Percentiles rank a stretch among this genome's conserved stretches.
Evolutionary conservation across 768 basidiomycete species (phyloP).

Genomic region (Mycena latifolia): DNA sequence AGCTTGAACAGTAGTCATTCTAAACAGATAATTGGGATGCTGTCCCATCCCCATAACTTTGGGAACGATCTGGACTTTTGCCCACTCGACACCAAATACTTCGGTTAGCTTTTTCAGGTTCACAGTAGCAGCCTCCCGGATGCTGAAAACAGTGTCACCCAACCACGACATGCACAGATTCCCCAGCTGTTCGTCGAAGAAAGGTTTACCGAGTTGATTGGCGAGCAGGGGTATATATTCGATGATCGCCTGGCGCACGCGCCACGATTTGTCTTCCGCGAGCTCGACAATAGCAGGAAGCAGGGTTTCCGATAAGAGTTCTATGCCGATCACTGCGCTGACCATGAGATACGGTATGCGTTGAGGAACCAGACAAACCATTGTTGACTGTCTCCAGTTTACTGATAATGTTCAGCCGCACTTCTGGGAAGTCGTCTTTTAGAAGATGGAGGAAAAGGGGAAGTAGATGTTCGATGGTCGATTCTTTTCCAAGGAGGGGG

Average conservation of each 20-base stretch:
- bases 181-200: constrained; percentile 98
- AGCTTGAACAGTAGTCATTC: constrained; percentile 99
- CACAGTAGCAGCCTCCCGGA: constrained; percentile 97
- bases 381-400: constrained; percentile 96
- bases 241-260: constrained; percentile 99
- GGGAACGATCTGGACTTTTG: constrained; percentile 92
- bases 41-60: constrained; percentile 98
- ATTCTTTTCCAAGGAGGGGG: constrained; percentile 91
- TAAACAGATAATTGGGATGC: constrained; percentile 96
- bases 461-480: constrained; percentile 96
- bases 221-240: constrained; percentile 99
- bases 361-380: constrained; percentile 63
- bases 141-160: constrained; percentile 98
- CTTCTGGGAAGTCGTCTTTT: constrained; percentile 99
- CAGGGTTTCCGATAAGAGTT: constrained; percentile 92
- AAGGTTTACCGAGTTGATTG: constrained; percentile 95
- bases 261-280: constrained; percentile 99
- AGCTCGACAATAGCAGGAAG: constrained; percentile 98
- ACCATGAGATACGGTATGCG: constrained; percentile 28
- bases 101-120: constrained; percentile 98
- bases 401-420: constrained; percentile 97
- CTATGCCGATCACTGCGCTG: constrained; percentile 93
- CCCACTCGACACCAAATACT: constrained; percentile 99
- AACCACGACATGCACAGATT: constrained; percentile 99
- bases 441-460: constrained; percentile 96